A percentile compares a stretch with the other conserved stretches of the same genome.
These are phyloP conservation scores for Kwoniella bestiolae DNA, from an alignment of 768 basidiomycete species.

Conservation along the genomic window DNA sequence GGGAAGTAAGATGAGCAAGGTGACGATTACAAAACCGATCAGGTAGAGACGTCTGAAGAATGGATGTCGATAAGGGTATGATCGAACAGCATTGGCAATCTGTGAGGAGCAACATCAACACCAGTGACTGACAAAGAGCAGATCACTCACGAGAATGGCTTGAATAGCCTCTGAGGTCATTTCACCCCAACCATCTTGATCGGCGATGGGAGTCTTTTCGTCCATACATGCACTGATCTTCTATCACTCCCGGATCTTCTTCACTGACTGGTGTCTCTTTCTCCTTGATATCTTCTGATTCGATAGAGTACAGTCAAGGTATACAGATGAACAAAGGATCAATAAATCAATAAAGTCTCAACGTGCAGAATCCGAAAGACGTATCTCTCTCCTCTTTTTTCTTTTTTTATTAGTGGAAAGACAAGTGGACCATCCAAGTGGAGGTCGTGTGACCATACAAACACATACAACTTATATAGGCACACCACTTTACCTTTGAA, in stretches of 20 bases:
- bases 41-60: constrained; percentile 40
- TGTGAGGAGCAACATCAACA: constrained; percentile 13
- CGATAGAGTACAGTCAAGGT: neutral
- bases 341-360: neutral
- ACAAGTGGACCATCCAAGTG: constrained; percentile 13
- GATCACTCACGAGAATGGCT: constrained; percentile 17
- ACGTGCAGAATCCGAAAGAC: neutral
- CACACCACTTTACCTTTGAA: no score
- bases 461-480: neutral
- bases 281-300: neutral
- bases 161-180: constrained; percentile 37
- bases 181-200: constrained; percentile 23
- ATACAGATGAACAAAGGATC: neutral
- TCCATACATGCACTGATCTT: neutral
- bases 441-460: constrained; percentile 25
- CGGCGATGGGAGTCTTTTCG: neutral
- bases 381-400: no score
- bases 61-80: constrained; percentile 31
- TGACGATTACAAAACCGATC: constrained; percentile 31
- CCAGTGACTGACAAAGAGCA: neutral
- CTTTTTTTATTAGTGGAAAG: no score
- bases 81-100: constrained; percentile 31
- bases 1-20: constrained; percentile 37
- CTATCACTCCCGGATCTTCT: neutral
- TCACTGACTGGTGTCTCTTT: neutral